phyloP scores from a whole-genome alignment of 2,329 filamentous ascomycete genomes.

The Aureobasidium sp. region DNA sequence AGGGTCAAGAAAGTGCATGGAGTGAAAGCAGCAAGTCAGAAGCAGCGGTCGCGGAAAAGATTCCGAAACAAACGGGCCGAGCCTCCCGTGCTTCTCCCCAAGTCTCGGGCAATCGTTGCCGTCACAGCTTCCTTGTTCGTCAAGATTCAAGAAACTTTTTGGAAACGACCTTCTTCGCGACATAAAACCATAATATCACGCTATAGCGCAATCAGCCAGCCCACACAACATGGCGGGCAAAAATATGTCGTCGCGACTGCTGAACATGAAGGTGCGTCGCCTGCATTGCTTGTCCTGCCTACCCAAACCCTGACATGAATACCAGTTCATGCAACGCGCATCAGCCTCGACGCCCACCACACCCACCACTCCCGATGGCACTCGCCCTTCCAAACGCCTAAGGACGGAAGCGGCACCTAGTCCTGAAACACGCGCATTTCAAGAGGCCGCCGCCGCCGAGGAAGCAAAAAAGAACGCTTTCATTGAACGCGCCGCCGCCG shows the following conservation, averaged over 20 bases:
- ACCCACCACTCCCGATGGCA: neutral
- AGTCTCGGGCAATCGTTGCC: neutral
- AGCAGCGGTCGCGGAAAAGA: neutral
- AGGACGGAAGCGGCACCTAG: constrained; percentile 13
- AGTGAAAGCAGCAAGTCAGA: neutral
- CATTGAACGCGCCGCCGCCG: constrained; percentile 54
- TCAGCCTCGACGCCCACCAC: constrained; percentile 8
- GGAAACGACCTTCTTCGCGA: neutral
- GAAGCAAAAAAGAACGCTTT: constrained; percentile 52
- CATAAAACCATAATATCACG: neutral
- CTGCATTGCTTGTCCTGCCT: neutral
- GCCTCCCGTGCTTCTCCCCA: neutral
- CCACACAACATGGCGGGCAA: constrained; percentile 6
- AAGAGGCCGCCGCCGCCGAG: constrained; percentile 58
- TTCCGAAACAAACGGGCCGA: neutral
- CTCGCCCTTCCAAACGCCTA: constrained; percentile 12
- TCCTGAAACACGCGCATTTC: constrained; percentile 54
- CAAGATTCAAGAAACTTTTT: constrained; percentile 5
- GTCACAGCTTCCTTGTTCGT: neutral
- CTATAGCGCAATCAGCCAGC: neutral
- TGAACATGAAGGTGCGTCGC: constrained; percentile 14
- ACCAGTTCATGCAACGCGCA: constrained; percentile 17
- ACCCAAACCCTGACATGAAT: neutral
- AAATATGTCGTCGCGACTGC: constrained; percentile 16
- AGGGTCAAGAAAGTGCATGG: neutral